These are phyloP conservation scores for Cryphonectria nitschkei DNA, from an alignment of 2,329 filamentous ascomycete species.

Conservation along the genomic window DNA sequence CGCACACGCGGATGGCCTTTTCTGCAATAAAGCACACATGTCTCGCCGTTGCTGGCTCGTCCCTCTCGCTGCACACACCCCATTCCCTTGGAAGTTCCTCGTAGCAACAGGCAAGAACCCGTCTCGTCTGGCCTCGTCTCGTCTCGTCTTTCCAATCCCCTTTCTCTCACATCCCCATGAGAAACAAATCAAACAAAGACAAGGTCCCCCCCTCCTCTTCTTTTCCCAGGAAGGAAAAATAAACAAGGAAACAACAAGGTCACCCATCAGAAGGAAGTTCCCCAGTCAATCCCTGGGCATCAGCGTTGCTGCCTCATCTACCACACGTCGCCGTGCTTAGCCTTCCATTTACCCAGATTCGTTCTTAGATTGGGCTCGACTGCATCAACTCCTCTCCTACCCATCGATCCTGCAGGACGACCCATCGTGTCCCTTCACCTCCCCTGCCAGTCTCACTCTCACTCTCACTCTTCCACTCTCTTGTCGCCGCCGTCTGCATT, in stretches of 20 bases:
- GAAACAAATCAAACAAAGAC: conserved; percentile 19
- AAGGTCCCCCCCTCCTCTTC: not conserved
- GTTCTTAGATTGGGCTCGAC: conserved; percentile 57
- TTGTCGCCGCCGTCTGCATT: conserved; percentile 32
- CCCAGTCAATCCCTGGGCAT: conserved; percentile 9
- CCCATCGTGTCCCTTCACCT: conserved; percentile 33
- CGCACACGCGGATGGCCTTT: conserved; percentile 52
- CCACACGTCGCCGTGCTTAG: conserved; percentile 28
- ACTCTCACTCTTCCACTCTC: conserved; percentile 3
- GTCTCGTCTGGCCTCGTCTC: conserved; percentile 36
- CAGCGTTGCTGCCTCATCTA: conserved; percentile 40
- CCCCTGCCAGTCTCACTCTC: conserved; percentile 10
- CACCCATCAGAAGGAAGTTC: conserved; percentile 16
- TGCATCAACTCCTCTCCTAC: conserved; percentile 48
- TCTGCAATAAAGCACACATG: conserved; percentile 69
- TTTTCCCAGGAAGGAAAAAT: not conserved
- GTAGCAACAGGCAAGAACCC: conserved; percentile 40
- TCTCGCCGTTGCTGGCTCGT: conserved; percentile 60
- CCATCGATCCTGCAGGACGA: conserved; percentile 38
- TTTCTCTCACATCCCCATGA: conserved; percentile 32
- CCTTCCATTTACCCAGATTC: conserved; percentile 29
- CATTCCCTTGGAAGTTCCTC: conserved; percentile 48
- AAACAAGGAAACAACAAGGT: not conserved
- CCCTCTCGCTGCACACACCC: conserved; percentile 48
- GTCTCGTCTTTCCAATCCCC: conserved; percentile 45